Evolutionary conservation across 257 asterid genomes (phyloP).

Genomic region (Solanum bukasovii): DNA sequence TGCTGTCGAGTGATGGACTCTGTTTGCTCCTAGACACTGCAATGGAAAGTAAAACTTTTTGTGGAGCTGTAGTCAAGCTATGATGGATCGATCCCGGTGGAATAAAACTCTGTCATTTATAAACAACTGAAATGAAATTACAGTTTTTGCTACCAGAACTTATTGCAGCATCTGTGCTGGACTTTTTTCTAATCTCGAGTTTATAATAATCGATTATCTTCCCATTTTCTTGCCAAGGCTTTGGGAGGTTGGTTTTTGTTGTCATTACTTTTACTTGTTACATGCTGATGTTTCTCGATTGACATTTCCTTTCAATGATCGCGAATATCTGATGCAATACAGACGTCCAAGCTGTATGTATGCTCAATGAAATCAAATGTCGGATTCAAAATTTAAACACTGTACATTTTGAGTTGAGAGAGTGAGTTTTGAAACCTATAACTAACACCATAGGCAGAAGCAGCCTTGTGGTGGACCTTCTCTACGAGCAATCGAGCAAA

Average conservation of each 20-base stretch:
- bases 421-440: background rate
- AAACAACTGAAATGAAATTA: background rate
- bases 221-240: background rate
- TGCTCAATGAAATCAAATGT: background rate
- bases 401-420: background rate
- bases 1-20: constrained; percentile 45
- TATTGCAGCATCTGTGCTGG: background rate
- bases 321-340: background rate
- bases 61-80: constrained; percentile 20
- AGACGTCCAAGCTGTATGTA: background rate
- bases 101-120: background rate
- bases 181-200: background rate
- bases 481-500: background rate
- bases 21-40: constrained; percentile 25
- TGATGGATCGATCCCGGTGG: constrained; percentile 19
- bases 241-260: background rate
- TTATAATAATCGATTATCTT: background rate
- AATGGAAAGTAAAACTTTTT: background rate
- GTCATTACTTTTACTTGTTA: background rate
- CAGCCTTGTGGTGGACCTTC: background rate
- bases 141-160: background rate
- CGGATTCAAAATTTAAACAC: background rate
- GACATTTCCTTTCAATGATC: background rate
- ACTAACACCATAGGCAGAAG: background rate
- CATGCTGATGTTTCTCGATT: background rate